Conservation (phyloP, 352 stramenopile genomes). For the Bremia lactucae region DNA sequence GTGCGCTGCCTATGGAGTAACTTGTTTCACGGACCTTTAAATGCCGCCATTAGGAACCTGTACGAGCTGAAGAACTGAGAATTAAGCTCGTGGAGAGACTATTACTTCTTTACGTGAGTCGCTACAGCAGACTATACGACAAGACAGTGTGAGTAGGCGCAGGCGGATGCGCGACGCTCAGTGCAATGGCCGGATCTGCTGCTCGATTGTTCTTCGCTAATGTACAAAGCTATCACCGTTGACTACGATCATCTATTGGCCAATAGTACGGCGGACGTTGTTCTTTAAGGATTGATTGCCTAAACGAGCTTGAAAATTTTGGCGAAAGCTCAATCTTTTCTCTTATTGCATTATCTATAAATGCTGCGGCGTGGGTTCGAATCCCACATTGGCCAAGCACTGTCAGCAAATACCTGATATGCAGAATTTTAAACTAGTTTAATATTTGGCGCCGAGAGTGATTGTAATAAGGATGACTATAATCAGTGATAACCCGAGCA, state of each 20-base stretch:
- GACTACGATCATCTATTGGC: constrained; percentile 6
- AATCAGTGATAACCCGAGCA: constrained; percentile 40
- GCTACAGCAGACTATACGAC: constrained; percentile 5
- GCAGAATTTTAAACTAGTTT: too few species aligned
- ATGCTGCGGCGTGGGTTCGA: too few species aligned
- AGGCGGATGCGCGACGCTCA: constrained; percentile 5
- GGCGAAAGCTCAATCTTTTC: too few species aligned
- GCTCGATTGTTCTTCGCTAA: constrained; percentile 4
- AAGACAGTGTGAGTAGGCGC: constrained; percentile 8
- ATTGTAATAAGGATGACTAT: constrained; percentile 69
- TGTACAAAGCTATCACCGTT: constrained; percentile 9
- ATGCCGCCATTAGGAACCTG: constrained; percentile 36
- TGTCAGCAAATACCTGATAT: too few species aligned
- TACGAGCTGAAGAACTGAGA: background rate
- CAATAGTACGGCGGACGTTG: too few species aligned
- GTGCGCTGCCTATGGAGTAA: background rate
- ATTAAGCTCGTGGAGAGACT: background rate
- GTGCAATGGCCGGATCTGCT: constrained; percentile 11
- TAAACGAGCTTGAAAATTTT: too few species aligned
- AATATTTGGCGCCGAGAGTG: constrained; percentile 43
- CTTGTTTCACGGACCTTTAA: constrained; percentile 54
- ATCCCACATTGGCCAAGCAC: too few species aligned
- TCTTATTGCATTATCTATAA: too few species aligned
- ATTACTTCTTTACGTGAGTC: constrained; percentile 9
- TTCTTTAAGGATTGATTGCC: too few species aligned